phyloP scores from a whole-genome alignment of 2,329 filamentous ascomycete species.

The Venturia oleaginea region DNA sequence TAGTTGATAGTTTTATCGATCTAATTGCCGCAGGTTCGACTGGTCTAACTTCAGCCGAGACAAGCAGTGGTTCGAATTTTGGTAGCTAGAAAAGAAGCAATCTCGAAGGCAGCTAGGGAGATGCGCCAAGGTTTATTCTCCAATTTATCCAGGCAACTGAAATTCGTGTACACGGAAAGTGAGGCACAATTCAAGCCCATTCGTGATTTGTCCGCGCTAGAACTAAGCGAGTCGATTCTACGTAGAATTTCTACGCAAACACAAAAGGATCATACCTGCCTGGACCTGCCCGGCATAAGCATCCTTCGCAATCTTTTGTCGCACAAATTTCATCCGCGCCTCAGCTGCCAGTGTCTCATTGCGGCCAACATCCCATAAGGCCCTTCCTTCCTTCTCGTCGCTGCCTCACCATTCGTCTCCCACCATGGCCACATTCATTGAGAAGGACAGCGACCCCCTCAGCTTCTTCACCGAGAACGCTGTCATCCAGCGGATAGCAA shows the following conservation, averaged over 20 bases:
- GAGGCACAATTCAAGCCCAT: not conserved
- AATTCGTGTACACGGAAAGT: no score
- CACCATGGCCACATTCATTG: constrained; percentile 12
- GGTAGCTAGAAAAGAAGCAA: not conserved
- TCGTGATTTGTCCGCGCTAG: not conserved
- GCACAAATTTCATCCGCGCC: not conserved
- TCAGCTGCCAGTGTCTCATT: not conserved
- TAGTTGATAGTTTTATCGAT: not conserved
- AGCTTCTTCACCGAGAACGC: constrained; percentile 64
- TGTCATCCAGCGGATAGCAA: constrained; percentile 57
- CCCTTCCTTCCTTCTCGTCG: not conserved
- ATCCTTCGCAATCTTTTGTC: not conserved
- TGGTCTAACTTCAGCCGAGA: not conserved
- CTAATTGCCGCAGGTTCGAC: not conserved
- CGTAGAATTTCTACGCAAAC: not conserved
- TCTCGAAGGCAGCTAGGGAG: not conserved
- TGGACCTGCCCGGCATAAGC: no score
- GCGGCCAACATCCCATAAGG: not conserved
- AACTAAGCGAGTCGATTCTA: not conserved
- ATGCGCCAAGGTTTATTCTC: not conserved
- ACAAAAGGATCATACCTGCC: no score
- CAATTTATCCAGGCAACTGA: no score
- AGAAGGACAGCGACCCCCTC: constrained; percentile 8
- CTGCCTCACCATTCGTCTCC: not conserved
- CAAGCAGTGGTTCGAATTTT: not conserved